phyloP scores from a whole-genome alignment of 2,329 filamentous ascomycete species.

The Cladobotryum protrusum region DNA sequence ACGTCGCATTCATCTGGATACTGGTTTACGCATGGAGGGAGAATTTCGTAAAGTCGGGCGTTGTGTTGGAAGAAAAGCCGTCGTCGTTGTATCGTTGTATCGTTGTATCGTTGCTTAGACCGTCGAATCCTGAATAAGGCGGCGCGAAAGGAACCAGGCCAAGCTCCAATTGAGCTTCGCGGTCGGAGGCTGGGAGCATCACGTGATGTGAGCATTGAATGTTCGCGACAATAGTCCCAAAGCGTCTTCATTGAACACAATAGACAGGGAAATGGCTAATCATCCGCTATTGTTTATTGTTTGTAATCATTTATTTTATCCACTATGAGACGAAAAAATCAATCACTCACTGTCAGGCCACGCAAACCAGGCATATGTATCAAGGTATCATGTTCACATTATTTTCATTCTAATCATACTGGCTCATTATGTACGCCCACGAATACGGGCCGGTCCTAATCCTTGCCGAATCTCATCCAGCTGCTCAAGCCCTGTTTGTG shows the following conservation, averaged over 20 bases:
- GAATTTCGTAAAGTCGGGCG: conserved; percentile 5
- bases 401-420: neutral
- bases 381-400: neutral
- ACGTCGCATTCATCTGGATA: conserved; percentile 32
- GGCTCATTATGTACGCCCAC: conserved; percentile 17
- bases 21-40: conserved; percentile 29
- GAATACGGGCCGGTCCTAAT: conserved; percentile 68
- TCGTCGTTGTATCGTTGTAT: too few species aligned
- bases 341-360: too few species aligned
- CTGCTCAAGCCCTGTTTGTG: conserved; percentile 77
- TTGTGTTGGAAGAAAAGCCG: neutral
- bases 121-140: too few species aligned
- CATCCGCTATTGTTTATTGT: neutral
- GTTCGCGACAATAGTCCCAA: neutral
- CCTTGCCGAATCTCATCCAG: conserved; percentile 82
- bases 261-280: too few species aligned
- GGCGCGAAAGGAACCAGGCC: neutral
- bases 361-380: too few species aligned
- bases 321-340: neutral
- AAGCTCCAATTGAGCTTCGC: conserved; percentile 10
- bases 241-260: too few species aligned
- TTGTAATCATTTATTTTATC: neutral
- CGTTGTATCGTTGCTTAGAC: too few species aligned
- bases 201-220: conserved; percentile 7
- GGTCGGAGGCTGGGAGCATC: conserved; percentile 4